Percentiles rank a stretch among this genome's conserved stretches.
Conservation (phyloP, 768 basidiomycete species). For the Panellus pusillus region DNA sequence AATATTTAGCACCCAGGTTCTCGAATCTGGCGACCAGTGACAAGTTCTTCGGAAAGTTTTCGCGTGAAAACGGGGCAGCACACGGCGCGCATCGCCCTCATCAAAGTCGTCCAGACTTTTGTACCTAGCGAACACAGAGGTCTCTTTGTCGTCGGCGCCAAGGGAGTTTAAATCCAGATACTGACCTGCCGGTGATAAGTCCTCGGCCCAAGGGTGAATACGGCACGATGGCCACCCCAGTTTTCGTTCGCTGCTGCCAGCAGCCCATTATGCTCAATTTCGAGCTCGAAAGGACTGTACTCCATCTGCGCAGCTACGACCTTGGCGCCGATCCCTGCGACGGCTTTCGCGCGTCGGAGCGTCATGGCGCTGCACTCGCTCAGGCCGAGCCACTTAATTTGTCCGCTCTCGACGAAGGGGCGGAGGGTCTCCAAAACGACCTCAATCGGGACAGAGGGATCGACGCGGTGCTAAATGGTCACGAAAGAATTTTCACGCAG, state of each 20-base stretch:
- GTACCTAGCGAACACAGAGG: not conserved
- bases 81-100: constrained; percentile 27
- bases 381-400: constrained; percentile 30
- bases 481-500: too few relatives aligned
- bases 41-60: constrained; percentile 35
- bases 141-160: too few relatives aligned
- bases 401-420: constrained; percentile 22
- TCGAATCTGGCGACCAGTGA: constrained; percentile 34
- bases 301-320: constrained; percentile 27
- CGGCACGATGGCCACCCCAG: constrained; percentile 28
- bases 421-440: constrained; percentile 22
- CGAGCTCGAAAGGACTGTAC: constrained; percentile 22
- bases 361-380: constrained; percentile 26
- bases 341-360: constrained; percentile 29
- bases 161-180: not conserved
- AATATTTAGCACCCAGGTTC: constrained; percentile 30
- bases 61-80: constrained; percentile 30
- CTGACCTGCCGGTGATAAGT: constrained; percentile 28
- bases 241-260: constrained; percentile 22
- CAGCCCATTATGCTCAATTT: constrained; percentile 19
- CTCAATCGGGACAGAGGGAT: constrained; percentile 23
- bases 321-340: constrained; percentile 23
- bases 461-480: constrained; percentile 10
- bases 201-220: constrained; percentile 34
- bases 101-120: constrained; percentile 26